Conservation (phyloP, 164 flowering plant species). For the Macadamia integrifolia region DNA sequence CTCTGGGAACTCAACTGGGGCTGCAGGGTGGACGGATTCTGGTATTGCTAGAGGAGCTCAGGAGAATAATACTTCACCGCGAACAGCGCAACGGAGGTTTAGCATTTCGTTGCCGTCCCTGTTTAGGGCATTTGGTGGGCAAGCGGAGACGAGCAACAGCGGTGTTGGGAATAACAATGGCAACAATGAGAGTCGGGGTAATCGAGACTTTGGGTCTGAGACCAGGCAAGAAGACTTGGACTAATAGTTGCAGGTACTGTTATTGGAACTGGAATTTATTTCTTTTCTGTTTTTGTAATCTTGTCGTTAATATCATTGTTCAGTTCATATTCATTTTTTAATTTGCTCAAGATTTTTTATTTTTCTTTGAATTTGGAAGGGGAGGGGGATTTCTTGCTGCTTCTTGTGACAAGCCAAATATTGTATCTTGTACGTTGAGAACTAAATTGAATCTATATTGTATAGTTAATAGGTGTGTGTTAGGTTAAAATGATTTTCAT, state of each 20-base stretch:
- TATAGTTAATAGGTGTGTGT: background rate
- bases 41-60: constrained; percentile 16
- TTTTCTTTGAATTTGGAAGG: too few species aligned
- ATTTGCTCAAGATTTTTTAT: too few species aligned
- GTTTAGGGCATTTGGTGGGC: constrained; percentile 34
- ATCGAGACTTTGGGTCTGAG: constrained; percentile 28
- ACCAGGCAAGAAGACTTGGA: constrained; percentile 51
- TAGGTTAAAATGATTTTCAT: too few species aligned
- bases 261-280: background rate
- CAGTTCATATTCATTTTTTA: too few species aligned
- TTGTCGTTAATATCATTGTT: background rate
- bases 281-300: background rate
- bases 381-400: background rate
- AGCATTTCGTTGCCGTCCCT: constrained; percentile 59
- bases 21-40: constrained; percentile 1
- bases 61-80: constrained; percentile 16
- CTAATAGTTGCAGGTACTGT: constrained; percentile 26
- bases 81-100: constrained; percentile 42
- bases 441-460: background rate
- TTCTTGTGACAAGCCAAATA: background rate
- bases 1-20: background rate
- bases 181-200: constrained; percentile 17
- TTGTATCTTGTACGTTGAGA: background rate
- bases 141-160: constrained; percentile 42
- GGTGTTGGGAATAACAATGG: constrained; percentile 24